These are phyloP conservation scores for Mangifera indica DNA, from an alignment of 345 rosid species.

Conservation along the genomic window DNA sequence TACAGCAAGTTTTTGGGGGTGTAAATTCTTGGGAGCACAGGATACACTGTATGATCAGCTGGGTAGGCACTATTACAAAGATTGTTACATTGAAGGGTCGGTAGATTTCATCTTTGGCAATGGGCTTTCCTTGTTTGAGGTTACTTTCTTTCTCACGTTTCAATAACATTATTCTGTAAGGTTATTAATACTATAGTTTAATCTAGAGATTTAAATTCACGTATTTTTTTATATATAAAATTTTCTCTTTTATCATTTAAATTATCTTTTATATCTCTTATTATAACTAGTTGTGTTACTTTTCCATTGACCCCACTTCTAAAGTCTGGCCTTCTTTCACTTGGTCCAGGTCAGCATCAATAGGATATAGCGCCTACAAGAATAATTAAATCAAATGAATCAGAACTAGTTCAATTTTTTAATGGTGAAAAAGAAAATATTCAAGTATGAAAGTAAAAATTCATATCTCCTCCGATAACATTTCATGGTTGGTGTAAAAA, in stretches of 20 bases:
- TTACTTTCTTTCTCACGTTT: conserved; percentile 16
- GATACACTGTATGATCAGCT: conserved; percentile 89
- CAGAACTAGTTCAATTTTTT: too few relatives aligned
- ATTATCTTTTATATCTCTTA: too few relatives aligned
- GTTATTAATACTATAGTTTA: too few relatives aligned
- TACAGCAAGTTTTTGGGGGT: conserved; percentile 75
- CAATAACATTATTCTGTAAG: not conserved
- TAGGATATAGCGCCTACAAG: not conserved
- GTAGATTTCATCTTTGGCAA: conserved; percentile 96
- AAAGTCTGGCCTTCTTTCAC: not conserved
- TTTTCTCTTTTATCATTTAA: too few relatives aligned
- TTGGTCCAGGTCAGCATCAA: not conserved
- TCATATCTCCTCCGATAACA: too few relatives aligned
- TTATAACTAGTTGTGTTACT: not conserved
- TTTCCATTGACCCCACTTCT: not conserved
- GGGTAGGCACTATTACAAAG: conserved; percentile 95
- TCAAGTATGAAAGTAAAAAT: too few relatives aligned
- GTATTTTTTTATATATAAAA: too few relatives aligned
- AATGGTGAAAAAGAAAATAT: too few relatives aligned
- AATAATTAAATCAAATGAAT: not conserved
- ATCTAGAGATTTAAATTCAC: too few relatives aligned
- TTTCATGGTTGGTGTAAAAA: too few relatives aligned
- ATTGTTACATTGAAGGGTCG: conserved; percentile 91
- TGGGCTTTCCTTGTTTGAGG: conserved; percentile 91
- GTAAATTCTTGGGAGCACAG: conserved; percentile 86